Percentiles rank a stretch among this genome's conserved stretches.
phyloP scores from a whole-genome alignment of 2,329 filamentous ascomycete species.

The Clarireedia hainanense region DNA sequence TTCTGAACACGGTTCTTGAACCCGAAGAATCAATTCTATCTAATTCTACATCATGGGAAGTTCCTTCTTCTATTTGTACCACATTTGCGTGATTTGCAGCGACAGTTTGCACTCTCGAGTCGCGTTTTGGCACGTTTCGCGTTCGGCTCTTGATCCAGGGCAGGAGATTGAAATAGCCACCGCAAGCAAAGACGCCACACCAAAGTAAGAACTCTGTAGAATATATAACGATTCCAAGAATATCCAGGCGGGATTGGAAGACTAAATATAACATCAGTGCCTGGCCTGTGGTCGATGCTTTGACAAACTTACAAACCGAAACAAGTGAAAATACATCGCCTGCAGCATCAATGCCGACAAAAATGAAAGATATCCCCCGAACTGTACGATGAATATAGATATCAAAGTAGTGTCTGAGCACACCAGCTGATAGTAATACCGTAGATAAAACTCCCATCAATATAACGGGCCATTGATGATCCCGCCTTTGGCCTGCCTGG shows the following conservation, averaged over 20 bases:
- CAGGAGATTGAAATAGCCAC: slow-evolving; percentile 54
- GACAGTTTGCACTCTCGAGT: slow-evolving; percentile 2
- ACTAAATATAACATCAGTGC: slow-evolving; percentile 26
- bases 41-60: slow-evolving; percentile 31
- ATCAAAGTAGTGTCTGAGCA: slow-evolving; percentile 61
- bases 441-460: slow-evolving; percentile 62
- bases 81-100: background rate
- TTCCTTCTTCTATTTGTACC: slow-evolving; percentile 1
- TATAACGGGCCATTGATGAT: slow-evolving; percentile 50
- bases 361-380: slow-evolving; percentile 63
- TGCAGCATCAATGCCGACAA: slow-evolving; percentile 61
- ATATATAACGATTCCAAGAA: slow-evolving; percentile 60
- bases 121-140: slow-evolving; percentile 8
- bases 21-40: slow-evolving; percentile 50
- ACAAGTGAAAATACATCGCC: slow-evolving; percentile 61
- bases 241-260: slow-evolving; percentile 50
- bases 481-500: slow-evolving; percentile 33
- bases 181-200: slow-evolving; percentile 58
- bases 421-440: slow-evolving; percentile 54
- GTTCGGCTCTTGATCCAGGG: slow-evolving; percentile 44
- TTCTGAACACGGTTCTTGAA: slow-evolving; percentile 48
- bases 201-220: slow-evolving; percentile 57
- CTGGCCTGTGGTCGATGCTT: background rate
- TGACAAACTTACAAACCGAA: slow-evolving; percentile 40
- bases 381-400: slow-evolving; percentile 60